Conservation (phyloP, 2,329 filamentous ascomycete species). For the Sclerotinia subarctica region DNA sequence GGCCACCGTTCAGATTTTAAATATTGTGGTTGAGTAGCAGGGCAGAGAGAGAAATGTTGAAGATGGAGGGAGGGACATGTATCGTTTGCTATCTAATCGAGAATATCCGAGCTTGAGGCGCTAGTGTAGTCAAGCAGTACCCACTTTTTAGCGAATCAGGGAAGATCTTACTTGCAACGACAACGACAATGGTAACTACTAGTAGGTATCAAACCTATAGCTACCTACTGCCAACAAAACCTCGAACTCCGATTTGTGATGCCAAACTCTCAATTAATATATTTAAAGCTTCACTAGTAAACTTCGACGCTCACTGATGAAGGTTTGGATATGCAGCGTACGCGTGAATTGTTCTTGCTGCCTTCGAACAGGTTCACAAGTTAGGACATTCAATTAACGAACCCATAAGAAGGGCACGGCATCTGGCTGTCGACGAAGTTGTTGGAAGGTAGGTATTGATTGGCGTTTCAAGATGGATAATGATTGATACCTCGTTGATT, state of each 20-base stretch:
- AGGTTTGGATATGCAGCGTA: background rate
- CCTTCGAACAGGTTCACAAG: background rate
- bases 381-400: background rate
- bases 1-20: background rate
- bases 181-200: background rate
- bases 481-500: background rate
- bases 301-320: no score
- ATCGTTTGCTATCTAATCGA: constrained; percentile 16
- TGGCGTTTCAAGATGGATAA: background rate
- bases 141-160: background rate
- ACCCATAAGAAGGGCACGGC: background rate
- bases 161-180: background rate
- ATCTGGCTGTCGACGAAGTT: background rate
- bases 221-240: background rate
- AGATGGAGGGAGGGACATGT: background rate
- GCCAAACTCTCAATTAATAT: background rate
- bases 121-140: background rate
- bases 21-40: background rate
- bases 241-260: background rate
- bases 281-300: background rate
- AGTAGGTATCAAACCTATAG: no score
- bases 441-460: rapidly evolving
- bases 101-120: background rate
- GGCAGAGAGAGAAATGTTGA: background rate
- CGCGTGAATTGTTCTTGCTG: background rate